Conservation (phyloP, 2,329 filamentous ascomycete genomes). For the Monosporascus cannonballus region DNA sequence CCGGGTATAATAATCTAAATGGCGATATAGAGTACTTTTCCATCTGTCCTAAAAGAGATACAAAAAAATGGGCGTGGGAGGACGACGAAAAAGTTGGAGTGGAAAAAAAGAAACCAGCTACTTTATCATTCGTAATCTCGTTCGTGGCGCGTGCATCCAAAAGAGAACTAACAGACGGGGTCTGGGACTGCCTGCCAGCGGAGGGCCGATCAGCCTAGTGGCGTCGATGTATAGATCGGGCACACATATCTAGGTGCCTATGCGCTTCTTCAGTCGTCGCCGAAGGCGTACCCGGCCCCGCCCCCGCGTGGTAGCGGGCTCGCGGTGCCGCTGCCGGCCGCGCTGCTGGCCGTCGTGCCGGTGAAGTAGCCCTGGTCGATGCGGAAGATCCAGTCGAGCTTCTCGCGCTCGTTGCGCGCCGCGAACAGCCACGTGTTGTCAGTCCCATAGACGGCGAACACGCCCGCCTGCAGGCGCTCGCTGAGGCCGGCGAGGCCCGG, state of each 20-base stretch:
- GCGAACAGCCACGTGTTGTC: slow-evolving; percentile 96
- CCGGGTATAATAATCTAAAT: background rate
- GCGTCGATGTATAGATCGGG: background rate
- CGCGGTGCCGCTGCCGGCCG: slow-evolving; percentile 31
- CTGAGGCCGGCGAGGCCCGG: slow-evolving; percentile 47
- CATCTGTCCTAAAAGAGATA: background rate
- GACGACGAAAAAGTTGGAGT: background rate
- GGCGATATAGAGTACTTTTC: background rate
- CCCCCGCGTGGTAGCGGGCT: slow-evolving; percentile 6
- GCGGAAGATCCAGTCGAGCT: slow-evolving; percentile 93
- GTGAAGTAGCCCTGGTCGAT: slow-evolving; percentile 75
- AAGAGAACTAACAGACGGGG: background rate
- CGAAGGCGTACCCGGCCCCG: background rate
- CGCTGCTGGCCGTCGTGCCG: slow-evolving; percentile 11
- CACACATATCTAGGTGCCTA: background rate
- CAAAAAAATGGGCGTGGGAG: background rate
- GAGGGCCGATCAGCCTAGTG: background rate
- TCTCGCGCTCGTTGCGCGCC: slow-evolving; percentile 80
- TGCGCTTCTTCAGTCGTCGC: background rate
- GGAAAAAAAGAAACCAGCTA: background rate
- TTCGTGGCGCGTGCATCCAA: background rate
- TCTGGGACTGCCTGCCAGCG: too few relatives aligned
- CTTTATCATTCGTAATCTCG: background rate
- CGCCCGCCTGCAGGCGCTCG: slow-evolving; percentile 58
- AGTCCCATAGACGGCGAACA: slow-evolving; percentile 91